These are phyloP conservation scores for Ganoderma sinense DNA, from an alignment of 1,284 basidiomycete genomes.

Conservation along the genomic window DNA sequence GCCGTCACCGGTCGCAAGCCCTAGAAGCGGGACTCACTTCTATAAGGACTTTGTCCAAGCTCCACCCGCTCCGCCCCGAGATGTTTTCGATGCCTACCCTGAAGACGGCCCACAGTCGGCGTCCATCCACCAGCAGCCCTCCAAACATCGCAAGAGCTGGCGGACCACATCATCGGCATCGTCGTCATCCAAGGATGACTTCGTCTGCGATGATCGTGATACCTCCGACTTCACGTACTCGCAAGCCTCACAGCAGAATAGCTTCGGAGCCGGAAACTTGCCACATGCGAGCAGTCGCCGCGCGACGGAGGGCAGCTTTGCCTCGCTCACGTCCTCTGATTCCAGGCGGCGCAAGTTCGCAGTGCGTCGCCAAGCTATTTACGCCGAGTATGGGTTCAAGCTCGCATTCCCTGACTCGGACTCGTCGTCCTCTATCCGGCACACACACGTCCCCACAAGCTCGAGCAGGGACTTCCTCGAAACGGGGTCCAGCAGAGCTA, in stretches of 20 bases:
- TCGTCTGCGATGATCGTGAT: not conserved
- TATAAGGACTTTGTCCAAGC: not conserved
- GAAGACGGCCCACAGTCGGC: not conserved
- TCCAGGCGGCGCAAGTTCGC: constrained; percentile 23
- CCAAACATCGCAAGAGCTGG: not conserved
- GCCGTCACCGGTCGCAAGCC: not conserved
- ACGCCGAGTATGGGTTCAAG: constrained; percentile 28
- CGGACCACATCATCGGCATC: not conserved
- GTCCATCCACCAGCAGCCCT: not conserved
- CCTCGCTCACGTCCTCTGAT: constrained; percentile 8
- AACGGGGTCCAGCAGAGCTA: constrained; percentile 7
- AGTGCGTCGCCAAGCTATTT: constrained; percentile 27
- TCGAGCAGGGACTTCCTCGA: constrained; percentile 5
- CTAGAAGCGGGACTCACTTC: not conserved
- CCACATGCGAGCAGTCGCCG: not conserved
- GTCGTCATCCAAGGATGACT: not conserved
- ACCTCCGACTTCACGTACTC: constrained; percentile 1
- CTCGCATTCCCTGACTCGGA: constrained; percentile 27
- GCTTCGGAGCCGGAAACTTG: not conserved
- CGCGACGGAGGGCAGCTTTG: constrained; percentile 19
- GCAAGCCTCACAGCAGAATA: not conserved
- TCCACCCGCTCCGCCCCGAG: not conserved
- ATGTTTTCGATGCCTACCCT: not conserved
- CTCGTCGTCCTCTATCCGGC: constrained; percentile 17
- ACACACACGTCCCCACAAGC: constrained; percentile 9